phyloP scores from a whole-genome alignment of 768 basidiomycete genomes.

The Trametopsis cervina region DNA sequence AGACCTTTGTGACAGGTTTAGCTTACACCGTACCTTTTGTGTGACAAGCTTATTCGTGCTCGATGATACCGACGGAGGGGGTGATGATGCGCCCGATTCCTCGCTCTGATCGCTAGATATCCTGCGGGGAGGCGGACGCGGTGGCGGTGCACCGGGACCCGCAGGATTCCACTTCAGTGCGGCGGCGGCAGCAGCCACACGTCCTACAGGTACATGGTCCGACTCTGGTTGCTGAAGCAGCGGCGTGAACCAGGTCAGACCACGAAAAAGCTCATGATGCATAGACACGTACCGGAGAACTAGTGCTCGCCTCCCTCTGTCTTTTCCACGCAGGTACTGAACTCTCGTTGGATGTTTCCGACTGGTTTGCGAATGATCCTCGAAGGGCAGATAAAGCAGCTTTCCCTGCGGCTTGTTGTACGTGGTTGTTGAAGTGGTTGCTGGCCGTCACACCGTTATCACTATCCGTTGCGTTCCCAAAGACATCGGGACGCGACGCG shows the following conservation, averaged over 20 bases:
- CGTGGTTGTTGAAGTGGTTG: slow-evolving; percentile 1
- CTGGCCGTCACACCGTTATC: slow-evolving; percentile 8
- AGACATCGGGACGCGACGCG: slow-evolving; percentile 60
- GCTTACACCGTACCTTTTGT: slow-evolving; percentile 16
- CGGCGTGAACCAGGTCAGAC: not conserved
- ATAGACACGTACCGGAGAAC: slow-evolving; percentile 1
- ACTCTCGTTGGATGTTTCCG: not conserved
- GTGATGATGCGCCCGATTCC: slow-evolving; percentile 8
- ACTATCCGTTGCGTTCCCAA: slow-evolving; percentile 23
- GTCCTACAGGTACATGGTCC: slow-evolving; percentile 40
- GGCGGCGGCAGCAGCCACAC: slow-evolving; percentile 54
- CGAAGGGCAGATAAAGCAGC: slow-evolving; percentile 15
- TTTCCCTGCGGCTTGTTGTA: slow-evolving; percentile 1
- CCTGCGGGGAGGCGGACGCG: slow-evolving; percentile 22
- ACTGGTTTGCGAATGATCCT: slow-evolving; percentile 11
- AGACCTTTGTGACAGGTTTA: not conserved
- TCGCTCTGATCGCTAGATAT: slow-evolving; percentile 14
- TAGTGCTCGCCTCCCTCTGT: not conserved
- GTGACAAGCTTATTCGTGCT: slow-evolving; percentile 14
- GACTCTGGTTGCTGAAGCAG: slow-evolving; percentile 9
- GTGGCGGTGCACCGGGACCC: slow-evolving; percentile 14
- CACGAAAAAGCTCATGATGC: not conserved
- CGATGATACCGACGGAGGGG: slow-evolving; percentile 6
- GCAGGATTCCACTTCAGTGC: slow-evolving; percentile 27
- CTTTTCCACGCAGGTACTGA: slow-evolving; percentile 9